Conservation (phyloP, 2,329 filamentous ascomycete genomes). For the Fusarium tanahbumbuense region DNA sequence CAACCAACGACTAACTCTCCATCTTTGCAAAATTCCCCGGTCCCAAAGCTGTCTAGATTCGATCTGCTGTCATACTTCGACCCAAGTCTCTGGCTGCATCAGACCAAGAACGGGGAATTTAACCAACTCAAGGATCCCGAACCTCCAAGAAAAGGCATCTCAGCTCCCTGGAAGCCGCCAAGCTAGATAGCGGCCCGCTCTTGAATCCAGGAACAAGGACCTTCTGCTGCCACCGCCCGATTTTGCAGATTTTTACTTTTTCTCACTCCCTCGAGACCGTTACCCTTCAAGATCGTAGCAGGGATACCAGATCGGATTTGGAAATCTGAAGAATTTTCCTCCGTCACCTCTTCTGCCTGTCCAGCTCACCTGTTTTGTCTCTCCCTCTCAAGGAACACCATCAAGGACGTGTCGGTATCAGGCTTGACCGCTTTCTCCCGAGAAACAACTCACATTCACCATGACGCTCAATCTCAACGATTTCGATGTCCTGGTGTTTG, state of each 20-base stretch:
- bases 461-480: conserved; percentile 46
- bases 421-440: conserved; percentile 36
- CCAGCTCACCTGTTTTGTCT: conserved; percentile 10
- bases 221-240: conserved; percentile 27
- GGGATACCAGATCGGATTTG: conserved; percentile 22
- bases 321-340: conserved; percentile 12
- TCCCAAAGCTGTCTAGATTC: conserved; percentile 27
- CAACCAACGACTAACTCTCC: conserved; percentile 15
- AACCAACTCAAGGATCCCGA: conserved; percentile 6
- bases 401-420: conserved; percentile 28
- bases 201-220: conserved; percentile 45
- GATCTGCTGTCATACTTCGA: conserved; percentile 30
- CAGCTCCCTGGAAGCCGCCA: conserved; percentile 13
- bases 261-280: background rate
- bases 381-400: background rate
- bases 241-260: conserved; percentile 21
- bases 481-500: conserved; percentile 51
- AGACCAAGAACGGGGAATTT: conserved; percentile 16
- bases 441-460: conserved; percentile 17
- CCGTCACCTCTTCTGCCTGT: conserved; percentile 1
- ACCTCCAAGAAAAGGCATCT: conserved; percentile 4
- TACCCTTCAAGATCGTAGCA: conserved; percentile 26
- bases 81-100: conserved; percentile 22
- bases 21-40: conserved; percentile 26
- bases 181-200: conserved; percentile 41